phyloP scores from a whole-genome alignment of 768 basidiomycete genomes.

The Suillus fuscotomentosus region DNA sequence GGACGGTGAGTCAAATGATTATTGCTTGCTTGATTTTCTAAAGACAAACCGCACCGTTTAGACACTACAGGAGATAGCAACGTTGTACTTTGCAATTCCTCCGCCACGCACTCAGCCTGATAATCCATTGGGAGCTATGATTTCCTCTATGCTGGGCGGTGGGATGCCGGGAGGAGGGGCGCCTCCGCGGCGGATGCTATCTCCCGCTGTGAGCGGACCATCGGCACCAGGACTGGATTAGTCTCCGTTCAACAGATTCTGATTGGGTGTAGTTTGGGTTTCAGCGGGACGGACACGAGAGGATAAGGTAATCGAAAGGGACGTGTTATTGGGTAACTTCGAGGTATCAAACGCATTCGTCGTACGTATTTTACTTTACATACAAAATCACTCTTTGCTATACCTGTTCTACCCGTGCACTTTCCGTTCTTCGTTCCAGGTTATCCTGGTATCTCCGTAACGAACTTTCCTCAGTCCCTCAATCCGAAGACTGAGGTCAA shows the following conservation, averaged over 20 bases:
- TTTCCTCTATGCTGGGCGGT: constrained; percentile 88
- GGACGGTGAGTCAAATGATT: constrained; percentile 48
- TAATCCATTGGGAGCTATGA: constrained; percentile 86
- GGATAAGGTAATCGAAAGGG: constrained; percentile 12
- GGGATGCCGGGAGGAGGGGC: constrained; percentile 33
- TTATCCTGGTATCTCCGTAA: no score
- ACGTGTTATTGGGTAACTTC: constrained; percentile 9
- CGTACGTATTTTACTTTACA: no score
- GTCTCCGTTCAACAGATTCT: neutral
- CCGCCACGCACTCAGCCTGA: constrained; percentile 66
- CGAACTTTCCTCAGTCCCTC: no score
- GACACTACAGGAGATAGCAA: constrained; percentile 67
- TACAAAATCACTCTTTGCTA: no score
- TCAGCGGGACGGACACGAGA: constrained; percentile 11
- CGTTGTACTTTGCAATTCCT: constrained; percentile 85
- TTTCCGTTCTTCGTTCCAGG: no score
- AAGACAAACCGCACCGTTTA: constrained; percentile 25
- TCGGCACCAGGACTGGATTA: constrained; percentile 28
- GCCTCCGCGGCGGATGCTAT: constrained; percentile 27
- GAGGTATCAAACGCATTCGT: neutral
- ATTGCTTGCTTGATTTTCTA: neutral
- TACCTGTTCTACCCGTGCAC: no score
- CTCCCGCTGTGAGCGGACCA: constrained; percentile 25
- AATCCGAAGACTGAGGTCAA: no score
- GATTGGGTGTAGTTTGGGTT: constrained; percentile 10